Base-by-base conservation (phyloP, 306 rosid species). In the Boehmeria nivea region DNA sequence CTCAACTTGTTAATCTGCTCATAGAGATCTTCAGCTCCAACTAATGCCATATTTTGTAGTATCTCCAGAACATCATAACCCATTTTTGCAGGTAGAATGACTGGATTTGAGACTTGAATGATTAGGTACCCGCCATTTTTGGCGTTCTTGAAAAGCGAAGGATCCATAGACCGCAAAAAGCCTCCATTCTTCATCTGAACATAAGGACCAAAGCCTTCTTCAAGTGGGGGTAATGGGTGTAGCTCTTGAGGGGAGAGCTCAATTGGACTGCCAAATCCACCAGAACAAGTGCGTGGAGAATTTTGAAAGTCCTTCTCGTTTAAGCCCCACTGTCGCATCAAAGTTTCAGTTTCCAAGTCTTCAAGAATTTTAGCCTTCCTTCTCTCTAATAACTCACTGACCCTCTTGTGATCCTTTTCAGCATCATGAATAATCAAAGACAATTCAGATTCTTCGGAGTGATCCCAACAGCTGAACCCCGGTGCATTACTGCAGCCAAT, bases 231-330 rank as follows among this genome's bases (percentile, higher is more conserved):
- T 54, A 81, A 71, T 12, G 27, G 48, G 36, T 64, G 48, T 38
- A 78, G 59, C 53, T 81, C 87, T 65, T 79, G 70, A 12, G 60
- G 69, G 37, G 73, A 69, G 27, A 84, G 72, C 76, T 88, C 85
- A 59, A 88, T 79, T 51, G 96, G 96, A 67, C 96, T 88, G 42
- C 96, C 96, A 59, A 88, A 88, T 27, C 96, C 96, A 64, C 89
- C 84, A 22, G 85, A 73, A 47, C 43, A 60, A 36, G 59, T 69
- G 57, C 16, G 17, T 1, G 75, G 80, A 73, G 83, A 81, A 49
- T 73, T 62, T 63, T 71, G 61, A 52, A 88, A 77, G 76, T 84
- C 96, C 38, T 66, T 60, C 65, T 79, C 94, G 55, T 88, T 60
- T 66, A 88, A 57, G 36, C 94, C 96, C 89, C 94, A 82, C 61